Evolutionary conservation across 2,329 filamentous ascomycete species (phyloP).

Genomic region (Pseudovirgaria hyperparasitica): DNA sequence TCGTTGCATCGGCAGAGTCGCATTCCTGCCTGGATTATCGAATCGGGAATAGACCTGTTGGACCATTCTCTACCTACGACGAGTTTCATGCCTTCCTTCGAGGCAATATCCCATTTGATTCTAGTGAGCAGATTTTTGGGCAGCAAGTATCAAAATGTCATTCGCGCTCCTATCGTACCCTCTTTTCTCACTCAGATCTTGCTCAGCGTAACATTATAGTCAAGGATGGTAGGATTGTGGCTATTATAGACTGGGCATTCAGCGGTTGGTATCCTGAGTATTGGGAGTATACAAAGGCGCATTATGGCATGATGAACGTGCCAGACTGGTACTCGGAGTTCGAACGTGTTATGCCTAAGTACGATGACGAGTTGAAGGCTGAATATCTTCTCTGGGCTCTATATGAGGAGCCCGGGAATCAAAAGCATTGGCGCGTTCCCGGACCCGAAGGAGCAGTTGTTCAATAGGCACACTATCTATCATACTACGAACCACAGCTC

Average conservation of each 20-base stretch:
- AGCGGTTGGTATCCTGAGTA: conserved; percentile 9
- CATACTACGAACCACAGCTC: not conserved
- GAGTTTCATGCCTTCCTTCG: not conserved
- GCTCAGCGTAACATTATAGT: conserved; percentile 8
- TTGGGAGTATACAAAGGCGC: conserved; percentile 8
- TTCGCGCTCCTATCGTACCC: conserved; percentile 4
- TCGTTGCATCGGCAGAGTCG: not conserved
- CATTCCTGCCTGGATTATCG: not conserved
- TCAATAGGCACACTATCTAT: not conserved
- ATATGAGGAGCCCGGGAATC: not conserved
- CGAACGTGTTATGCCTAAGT: not conserved
- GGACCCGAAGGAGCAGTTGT: not conserved
- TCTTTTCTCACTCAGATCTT: conserved; percentile 10
- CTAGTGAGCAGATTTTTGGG: not conserved
- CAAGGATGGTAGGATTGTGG: conserved; percentile 5
- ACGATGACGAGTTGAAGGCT: not conserved
- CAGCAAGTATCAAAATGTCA: not conserved
- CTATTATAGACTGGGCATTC: conserved; percentile 7
- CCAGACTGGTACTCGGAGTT: not conserved
- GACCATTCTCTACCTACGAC: not conserved
- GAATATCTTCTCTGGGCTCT: not conserved
- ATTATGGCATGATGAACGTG: not conserved
- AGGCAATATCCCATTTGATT: not conserved
- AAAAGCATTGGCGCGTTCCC: not conserved
- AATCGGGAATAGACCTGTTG: not conserved